Base-by-base conservation (phyloP, 1,139 yeast species). In the Scheffersomyces insectosa region DNA sequence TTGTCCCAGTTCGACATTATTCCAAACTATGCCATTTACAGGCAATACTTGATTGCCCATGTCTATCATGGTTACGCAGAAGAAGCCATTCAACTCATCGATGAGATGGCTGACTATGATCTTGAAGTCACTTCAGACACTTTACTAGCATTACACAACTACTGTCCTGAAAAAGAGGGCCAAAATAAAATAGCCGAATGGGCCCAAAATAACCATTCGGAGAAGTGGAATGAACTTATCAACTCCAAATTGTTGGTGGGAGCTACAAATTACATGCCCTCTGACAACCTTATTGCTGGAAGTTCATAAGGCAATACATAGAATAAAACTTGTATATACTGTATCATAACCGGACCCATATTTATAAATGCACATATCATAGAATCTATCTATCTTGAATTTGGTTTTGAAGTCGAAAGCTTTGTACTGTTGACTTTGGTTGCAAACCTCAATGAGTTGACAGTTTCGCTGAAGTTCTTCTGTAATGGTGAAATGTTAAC, bases 381-480 rank as follows among this genome's bases (percentile, higher is more conserved):
- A 16, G 23, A 14, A 28, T 8, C 41, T 43, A 45, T 31, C 15
- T 51, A 50, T 38, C 44, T 45, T 38, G 31, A 40, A 31, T 31
- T 31, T 10, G 34, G 34, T 23, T 31, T 31, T 15, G 33, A 33
- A 4, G 9, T 13, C 9, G 33, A 20, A 39, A 71, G 55, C 43
- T 74, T 76, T 0, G 88, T 83, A 36, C 69, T 68, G 54, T 84
- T 84, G 2, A 86, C 93, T 50, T 89, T 88, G 5, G 90, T 80
- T 0, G 98, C 99, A 72, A 93, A 93, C 42, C 98, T 71, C 45
- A 93, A 70, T 0, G 97, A 88, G 56, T 88, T 88, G 23, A 91
- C 56, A 0, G 96, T 85, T 59, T 93, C 99, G 51, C 75, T 80
- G 40, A 83, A 74, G 60, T 88, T 88, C 25, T 67, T 67, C 16